A percentile compares a stretch with the other conserved stretches of the same genome.
Evolutionary conservation across 495 filamentous ascomycete species (phyloP).

Genomic region (Lineolata rhizophorae): DNA sequence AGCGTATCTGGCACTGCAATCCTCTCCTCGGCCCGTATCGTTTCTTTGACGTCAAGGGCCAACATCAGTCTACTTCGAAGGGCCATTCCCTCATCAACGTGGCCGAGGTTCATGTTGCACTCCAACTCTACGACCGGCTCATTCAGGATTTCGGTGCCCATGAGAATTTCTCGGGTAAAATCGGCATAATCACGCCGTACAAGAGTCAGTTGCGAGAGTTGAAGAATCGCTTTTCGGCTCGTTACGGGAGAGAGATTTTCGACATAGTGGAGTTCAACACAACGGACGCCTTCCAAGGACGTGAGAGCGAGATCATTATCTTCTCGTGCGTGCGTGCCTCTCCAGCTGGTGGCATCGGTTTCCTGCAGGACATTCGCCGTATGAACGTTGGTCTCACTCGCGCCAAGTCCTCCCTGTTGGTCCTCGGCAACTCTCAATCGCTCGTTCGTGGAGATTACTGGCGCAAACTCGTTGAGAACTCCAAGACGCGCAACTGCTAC

Average conservation of each 20-base stretch:
- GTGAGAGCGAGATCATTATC: constrained; percentile 93
- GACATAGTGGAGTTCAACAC: constrained; percentile 88
- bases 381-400: constrained; percentile 98
- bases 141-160: constrained; percentile 38
- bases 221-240: constrained; percentile 41
- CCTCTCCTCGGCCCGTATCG: constrained; percentile 69
- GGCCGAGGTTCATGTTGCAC: constrained; percentile 63
- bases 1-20: constrained; percentile 67
- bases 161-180: constrained; percentile 54
- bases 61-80: constrained; percentile 51
- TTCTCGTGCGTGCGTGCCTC: constrained; percentile 95
- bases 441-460: constrained; percentile 77
- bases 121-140: constrained; percentile 63
- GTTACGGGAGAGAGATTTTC: constrained; percentile 53
- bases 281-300: constrained; percentile 91
- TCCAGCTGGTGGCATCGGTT: constrained; percentile 75
- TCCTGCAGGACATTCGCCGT: constrained; percentile 91
- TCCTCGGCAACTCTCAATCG: constrained; percentile 74
- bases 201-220: constrained; percentile 77
- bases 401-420: constrained; percentile 88
- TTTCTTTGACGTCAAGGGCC: constrained; percentile 92
- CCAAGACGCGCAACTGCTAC: constrained; percentile 46
- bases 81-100: constrained; percentile 81
- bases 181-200: constrained; percentile 94
- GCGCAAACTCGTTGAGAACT: constrained; percentile 62